phyloP scores from a whole-genome alignment of 2,329 filamentous ascomycete species.

The Xylariaceae sp. region DNA sequence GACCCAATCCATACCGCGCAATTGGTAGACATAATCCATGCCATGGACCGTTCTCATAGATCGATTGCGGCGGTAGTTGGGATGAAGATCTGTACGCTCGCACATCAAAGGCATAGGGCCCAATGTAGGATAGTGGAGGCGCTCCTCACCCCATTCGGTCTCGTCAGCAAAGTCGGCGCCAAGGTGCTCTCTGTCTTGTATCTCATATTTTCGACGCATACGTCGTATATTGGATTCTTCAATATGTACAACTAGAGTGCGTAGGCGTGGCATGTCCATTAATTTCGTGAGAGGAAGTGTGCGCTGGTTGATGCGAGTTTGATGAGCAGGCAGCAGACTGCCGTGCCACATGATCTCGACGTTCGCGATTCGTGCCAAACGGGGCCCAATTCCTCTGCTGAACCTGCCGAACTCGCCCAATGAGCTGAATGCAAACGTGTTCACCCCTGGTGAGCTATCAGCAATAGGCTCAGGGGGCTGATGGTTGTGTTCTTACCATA shows the following conservation, averaged over 20 bases:
- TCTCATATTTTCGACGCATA: constrained; percentile 36
- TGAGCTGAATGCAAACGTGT: constrained; percentile 49
- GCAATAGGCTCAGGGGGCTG: neutral
- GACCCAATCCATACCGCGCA: constrained; percentile 39
- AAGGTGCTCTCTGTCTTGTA: constrained; percentile 3
- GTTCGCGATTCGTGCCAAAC: constrained; percentile 38
- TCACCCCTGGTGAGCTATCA: constrained; percentile 17
- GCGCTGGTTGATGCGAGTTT: constrained; percentile 29
- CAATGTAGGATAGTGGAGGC: constrained; percentile 6
- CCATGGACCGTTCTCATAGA: constrained; percentile 39
- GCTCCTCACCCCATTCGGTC: constrained; percentile 3
- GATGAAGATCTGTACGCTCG: constrained; percentile 31
- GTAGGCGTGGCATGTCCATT: constrained; percentile 32
- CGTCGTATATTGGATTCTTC: constrained; percentile 26
- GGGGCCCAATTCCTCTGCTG: constrained; percentile 35
- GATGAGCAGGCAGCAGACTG: constrained; percentile 1
- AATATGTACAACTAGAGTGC: constrained; percentile 36
- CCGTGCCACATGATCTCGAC: constrained; percentile 38
- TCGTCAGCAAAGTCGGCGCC: constrained; percentile 9
- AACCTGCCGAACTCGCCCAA: constrained; percentile 48
- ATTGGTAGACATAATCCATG: constrained; percentile 37
- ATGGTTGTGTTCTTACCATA: constrained; percentile 30
- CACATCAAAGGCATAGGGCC: constrained; percentile 4
- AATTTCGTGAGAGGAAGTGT: constrained; percentile 33
- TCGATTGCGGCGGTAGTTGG: constrained; percentile 34